Conservation (phyloP, 2,329 filamentous ascomycete genomes). For the Bipolaris sorokiniana region DNA sequence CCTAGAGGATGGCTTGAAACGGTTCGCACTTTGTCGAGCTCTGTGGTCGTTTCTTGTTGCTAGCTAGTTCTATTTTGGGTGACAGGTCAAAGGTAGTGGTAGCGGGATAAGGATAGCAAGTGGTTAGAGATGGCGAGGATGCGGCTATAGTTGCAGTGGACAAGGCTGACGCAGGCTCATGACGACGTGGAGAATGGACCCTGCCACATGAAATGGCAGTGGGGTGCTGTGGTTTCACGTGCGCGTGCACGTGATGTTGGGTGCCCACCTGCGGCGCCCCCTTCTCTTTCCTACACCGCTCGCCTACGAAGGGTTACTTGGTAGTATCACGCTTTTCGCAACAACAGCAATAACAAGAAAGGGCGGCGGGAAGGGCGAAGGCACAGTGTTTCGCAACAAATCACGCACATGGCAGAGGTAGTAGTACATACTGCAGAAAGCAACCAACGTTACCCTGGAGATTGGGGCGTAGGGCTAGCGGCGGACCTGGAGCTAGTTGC, state of each 20-base stretch:
- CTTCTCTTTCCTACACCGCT: neutral
- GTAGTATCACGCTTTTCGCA: no score
- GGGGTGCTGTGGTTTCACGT: neutral
- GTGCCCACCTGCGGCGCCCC: neutral
- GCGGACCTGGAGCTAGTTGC: slow-evolving; percentile 8
- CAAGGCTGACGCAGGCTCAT: neutral
- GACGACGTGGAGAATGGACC: neutral
- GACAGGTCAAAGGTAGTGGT: neutral
- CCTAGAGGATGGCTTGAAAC: neutral
- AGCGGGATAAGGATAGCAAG: neutral
- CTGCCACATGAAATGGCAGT: neutral
- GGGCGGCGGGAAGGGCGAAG: no score
- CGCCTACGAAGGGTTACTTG: neutral
- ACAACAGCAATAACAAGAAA: no score
- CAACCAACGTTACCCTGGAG: slow-evolving; percentile 16
- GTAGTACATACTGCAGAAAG: no score
- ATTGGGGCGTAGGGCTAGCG: slow-evolving; percentile 13
- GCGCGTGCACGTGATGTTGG: neutral
- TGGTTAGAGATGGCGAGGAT: neutral
- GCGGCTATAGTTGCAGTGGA: neutral
- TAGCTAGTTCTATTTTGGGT: neutral
- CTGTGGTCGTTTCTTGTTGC: neutral
- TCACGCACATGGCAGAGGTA: slow-evolving; percentile 7
- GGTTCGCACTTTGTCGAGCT: neutral
- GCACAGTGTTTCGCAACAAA: neutral